Conservation (phyloP, 2,329 filamentous ascomycete species). For the Diaporthe citriasiana region DNA sequence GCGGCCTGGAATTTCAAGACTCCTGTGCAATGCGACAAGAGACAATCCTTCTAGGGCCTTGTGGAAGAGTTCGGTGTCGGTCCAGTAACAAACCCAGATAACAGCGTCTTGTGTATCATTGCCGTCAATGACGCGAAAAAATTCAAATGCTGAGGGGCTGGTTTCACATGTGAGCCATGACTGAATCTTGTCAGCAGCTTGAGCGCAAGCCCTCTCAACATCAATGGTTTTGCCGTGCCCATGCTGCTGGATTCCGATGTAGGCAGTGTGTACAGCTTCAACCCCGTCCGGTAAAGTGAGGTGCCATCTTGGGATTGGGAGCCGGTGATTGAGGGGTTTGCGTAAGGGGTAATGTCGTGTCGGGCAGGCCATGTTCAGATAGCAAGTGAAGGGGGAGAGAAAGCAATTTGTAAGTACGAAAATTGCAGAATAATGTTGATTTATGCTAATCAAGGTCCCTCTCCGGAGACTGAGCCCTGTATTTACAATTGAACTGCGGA, state of each 20-base stretch:
- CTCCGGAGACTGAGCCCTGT: not conserved
- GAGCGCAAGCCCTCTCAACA: not conserved
- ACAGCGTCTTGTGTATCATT: not conserved
- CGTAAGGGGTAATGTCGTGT: not conserved
- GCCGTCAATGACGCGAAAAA: not conserved
- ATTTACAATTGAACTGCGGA: not conserved
- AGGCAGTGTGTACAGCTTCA: constrained; percentile 5
- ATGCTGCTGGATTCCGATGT: not conserved
- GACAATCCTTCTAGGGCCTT: not conserved
- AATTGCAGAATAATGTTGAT: not conserved
- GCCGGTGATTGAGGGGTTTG: constrained; percentile 12
- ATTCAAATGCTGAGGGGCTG: not conserved
- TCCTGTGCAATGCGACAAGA: not conserved
- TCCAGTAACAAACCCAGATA: constrained; percentile 1
- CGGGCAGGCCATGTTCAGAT: constrained; percentile 14
- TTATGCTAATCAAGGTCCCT: not conserved
- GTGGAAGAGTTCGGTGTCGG: not conserved
- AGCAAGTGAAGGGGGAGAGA: not conserved
- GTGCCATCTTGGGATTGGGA: constrained; percentile 11
- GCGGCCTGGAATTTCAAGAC: not conserved
- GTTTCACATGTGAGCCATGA: not conserved
- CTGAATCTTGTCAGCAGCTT: not conserved
- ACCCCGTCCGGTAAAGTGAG: constrained; percentile 4
- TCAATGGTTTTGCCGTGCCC: not conserved
- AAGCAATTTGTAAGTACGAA: not conserved